Conservation (phyloP, 106 monocot species). For the Allium sativum region DNA sequence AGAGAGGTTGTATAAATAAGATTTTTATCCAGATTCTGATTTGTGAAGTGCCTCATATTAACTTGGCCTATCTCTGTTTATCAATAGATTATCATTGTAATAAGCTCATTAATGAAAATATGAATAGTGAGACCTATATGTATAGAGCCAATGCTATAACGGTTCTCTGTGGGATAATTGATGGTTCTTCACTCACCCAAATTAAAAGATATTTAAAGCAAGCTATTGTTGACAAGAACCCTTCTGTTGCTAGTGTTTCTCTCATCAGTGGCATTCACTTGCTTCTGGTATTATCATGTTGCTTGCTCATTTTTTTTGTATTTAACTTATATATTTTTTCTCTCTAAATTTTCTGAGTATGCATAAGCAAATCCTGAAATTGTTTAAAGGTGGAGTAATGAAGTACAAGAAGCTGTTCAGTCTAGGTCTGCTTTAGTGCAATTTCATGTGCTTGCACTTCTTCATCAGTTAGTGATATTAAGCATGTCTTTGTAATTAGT, state of each 20-base stretch:
- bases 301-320: slow-evolving; percentile 1
- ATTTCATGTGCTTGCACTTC: slow-evolving; percentile 95
- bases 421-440: slow-evolving; percentile 97
- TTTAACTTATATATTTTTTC: background rate
- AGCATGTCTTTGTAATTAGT: too few species aligned
- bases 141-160: slow-evolving; percentile 97
- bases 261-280: slow-evolving; percentile 94
- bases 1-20: too few species aligned
- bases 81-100: slow-evolving; percentile 91
- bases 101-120: slow-evolving; percentile 98
- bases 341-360: background rate
- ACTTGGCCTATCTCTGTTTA: background rate
- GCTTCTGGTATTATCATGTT: slow-evolving; percentile 60
- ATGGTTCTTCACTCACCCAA: slow-evolving; percentile 88
- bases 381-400: slow-evolving; percentile 99
- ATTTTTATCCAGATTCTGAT: too few species aligned
- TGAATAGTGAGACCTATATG: slow-evolving; percentile 99
- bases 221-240: slow-evolving; percentile 98
- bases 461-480: slow-evolving; percentile 61
- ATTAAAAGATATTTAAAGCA: slow-evolving; percentile 98
- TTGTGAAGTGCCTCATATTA: background rate
- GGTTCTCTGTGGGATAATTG: slow-evolving; percentile 93
- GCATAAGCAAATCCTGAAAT: slow-evolving; percentile 84
- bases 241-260: slow-evolving; percentile 95
- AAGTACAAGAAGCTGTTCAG: slow-evolving; percentile 98